Evolutionary conservation across 768 basidiomycete genomes (phyloP).

Genomic region (Leucocoprinus birnbaumii): DNA sequence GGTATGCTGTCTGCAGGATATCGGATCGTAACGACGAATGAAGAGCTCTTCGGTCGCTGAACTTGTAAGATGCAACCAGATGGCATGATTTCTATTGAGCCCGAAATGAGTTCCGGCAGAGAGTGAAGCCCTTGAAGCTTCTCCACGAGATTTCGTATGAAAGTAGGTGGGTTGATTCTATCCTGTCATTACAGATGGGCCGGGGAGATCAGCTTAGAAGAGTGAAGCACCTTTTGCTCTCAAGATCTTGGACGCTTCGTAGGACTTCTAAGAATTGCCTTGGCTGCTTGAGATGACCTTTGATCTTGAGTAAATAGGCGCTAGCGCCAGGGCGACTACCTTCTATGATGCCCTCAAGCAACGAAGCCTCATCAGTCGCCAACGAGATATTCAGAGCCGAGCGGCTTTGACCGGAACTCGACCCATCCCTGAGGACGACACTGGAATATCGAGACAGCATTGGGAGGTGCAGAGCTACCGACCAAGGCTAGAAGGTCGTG

Average conservation of each 20-base stretch:
- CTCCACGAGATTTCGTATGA: not conserved
- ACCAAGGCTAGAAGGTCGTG: not conserved
- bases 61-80: not conserved
- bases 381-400: not conserved
- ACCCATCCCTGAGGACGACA: not conserved
- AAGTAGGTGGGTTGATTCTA: not conserved
- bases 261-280: not conserved
- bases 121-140: not conserved
- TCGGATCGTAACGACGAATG: not conserved
- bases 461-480: not conserved
- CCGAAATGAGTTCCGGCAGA: constrained; percentile 1
- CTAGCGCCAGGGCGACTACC: not conserved
- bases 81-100: not conserved
- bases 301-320: constrained; percentile 2
- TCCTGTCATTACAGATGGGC: not conserved
- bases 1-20: not conserved
- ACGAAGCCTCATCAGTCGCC: not conserved
- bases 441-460: constrained; percentile 1
- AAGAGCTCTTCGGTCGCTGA: not conserved
- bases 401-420: not conserved
- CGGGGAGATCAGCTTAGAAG: too few species aligned
- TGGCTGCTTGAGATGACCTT: not conserved
- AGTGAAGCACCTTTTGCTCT: not conserved
- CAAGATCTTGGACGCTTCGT: not conserved
- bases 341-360: not conserved